Evolutionary conservation across 2,329 filamentous ascomycete species (phyloP).

Genomic region (Trichoderma sp.): DNA sequence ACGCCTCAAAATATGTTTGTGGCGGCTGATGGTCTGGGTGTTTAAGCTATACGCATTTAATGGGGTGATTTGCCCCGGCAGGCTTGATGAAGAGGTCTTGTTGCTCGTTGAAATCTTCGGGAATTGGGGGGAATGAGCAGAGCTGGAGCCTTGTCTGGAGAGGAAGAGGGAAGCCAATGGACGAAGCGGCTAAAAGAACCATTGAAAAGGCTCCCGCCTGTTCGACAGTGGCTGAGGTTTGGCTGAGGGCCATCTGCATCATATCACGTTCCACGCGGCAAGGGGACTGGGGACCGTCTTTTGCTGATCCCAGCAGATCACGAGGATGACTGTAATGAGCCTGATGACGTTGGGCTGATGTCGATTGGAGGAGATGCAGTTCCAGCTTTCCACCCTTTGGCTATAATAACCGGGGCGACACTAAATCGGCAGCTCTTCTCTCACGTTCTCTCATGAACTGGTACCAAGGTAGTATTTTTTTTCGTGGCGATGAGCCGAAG

Average conservation of each 20-base stretch:
- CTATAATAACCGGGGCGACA: neutral
- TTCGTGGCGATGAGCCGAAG: constrained; percentile 7
- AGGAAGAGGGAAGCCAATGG: neutral
- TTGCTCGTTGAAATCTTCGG: no score
- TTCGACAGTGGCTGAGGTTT: constrained; percentile 13
- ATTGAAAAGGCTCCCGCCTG: neutral
- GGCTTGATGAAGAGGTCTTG: neutral
- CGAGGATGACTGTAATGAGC: constrained; percentile 19
- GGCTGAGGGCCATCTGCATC: constrained; percentile 3
- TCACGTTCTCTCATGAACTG: no score
- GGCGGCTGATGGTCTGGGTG: constrained; percentile 12
- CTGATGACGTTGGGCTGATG: constrained; percentile 39
- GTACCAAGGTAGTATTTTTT: no score
- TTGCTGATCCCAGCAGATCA: constrained; percentile 22
- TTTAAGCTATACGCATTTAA: neutral
- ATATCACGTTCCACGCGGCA: constrained; percentile 17
- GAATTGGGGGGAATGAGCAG: no score
- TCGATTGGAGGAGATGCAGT: constrained; percentile 17
- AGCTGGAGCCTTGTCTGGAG: no score
- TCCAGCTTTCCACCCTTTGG: neutral
- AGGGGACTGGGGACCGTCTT: constrained; percentile 16
- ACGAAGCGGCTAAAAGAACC: neutral
- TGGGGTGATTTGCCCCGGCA: neutral
- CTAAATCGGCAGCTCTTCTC: neutral
- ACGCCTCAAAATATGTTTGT: neutral